Evolutionary conservation across 169 alveolate species (phyloP), one percentile per base, ranked within the genome.

Genomic region (Plasmodium falciparum): DNA sequence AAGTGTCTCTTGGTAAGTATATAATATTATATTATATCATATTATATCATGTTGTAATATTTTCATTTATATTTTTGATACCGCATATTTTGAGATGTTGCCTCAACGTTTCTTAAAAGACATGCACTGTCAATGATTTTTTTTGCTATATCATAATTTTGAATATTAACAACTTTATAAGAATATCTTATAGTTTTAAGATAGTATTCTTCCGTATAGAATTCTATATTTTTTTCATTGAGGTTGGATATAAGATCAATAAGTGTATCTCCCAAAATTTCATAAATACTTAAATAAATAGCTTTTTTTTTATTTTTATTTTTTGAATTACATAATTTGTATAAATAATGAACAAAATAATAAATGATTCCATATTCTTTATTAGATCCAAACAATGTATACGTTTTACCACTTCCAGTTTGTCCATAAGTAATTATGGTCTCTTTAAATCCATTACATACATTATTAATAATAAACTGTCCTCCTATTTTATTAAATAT

Each of bases 341-440:
- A 78, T 50, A 78, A 50, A 61, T 78, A 43, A 26, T 66, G 58
- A 29, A 78, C 39, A 65, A 78, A 78, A 47, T 78, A 49, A 22
- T 78, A 70, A 3, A 78, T 15, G 5, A 78, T 66, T 7, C 90
- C 90, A 52, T 66, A 29, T 66, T 78, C 80, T 66, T 66, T 56
- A 65, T 78, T 52, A 15, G 90, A 78, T 0, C 90, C 90, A 50
- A 78, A 78, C 1, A 78, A 59, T 2, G 90, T 78, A 12, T 78
- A 78, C 0, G 90, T 78, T 78, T 78, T 78, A 1, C 90, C 90
- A 66, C 90, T 78, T 1, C 90, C 90, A 3, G 90, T 78, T 33
- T 78, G 90, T 0, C 90, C 90, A 66, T 78, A 78, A 3, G 90
- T 65, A 24, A 78, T 78, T 39, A 78, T 52, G 1, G 90, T 78